Base-by-base conservation (phyloP, 345 rosid species). In the Theobroma cacao region DNA sequence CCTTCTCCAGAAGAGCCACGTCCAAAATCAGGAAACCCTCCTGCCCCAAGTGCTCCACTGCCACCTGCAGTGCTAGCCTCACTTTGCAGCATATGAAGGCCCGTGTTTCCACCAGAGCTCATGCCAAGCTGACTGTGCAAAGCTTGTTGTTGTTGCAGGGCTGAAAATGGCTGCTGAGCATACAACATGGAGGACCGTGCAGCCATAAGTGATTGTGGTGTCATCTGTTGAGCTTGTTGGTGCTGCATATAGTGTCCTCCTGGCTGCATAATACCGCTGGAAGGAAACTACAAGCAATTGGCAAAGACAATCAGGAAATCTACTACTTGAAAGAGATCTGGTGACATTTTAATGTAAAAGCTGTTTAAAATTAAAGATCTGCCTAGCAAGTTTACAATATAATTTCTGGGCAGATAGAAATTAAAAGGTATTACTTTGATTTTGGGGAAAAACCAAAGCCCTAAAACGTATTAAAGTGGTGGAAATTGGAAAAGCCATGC, bases 161-260 rank as follows among this genome's bases (percentile, higher is more conserved):
- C 88, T 5, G 97, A 87, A 74, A 75, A 91, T 64, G 91, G 95
- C 75, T 92, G 98, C 82, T 94, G 98, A 34, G 89, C 73, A 77
- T 94, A 97, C 83, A 93, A 30, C 97, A 93, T 92, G 65, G 99
- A 94, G 34, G 99, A 90, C 58, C 98, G 88, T 5, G 98, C 93
- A 7, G 94, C 97, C 93, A 97, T 86, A 13, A 97, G 91, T 3
- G 99, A 87, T 76, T 97, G 98, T 2, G 86, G 97, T 62, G 91
- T 89, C 97, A 92, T 90, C 83, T 90, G 97, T 81, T 90, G 97
- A 75, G 93, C 85, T 86, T 96, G 99, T 78, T 92, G 97, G 64
- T 92, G 94, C 80, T 89, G 98, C 95, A 94, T 69, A 82, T 92
- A 97, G 87, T 90, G 97, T 59, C 88, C 86, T 78, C 93, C 98